Conservation (phyloP, 768 basidiomycete genomes). For the Boletus reticulatus region DNA sequence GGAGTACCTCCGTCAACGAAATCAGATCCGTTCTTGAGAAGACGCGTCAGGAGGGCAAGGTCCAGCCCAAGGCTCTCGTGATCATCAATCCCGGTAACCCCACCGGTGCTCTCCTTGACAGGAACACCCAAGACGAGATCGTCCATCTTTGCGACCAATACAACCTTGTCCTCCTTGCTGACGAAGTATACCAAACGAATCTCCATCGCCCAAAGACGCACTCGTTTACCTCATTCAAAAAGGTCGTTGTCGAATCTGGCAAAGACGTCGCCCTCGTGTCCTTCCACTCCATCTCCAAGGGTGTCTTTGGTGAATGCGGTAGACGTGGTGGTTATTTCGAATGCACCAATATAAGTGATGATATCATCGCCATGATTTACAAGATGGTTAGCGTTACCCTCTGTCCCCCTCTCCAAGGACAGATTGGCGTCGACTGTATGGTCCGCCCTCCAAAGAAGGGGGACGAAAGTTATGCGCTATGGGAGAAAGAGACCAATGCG, state of each 20-base stretch:
- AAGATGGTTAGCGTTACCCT: conserved; percentile 93
- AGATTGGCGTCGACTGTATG: conserved; percentile 92
- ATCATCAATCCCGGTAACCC: conserved; percentile 99
- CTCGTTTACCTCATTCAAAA: conserved; percentile 93
- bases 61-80: conserved; percentile 79
- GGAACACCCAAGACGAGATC: conserved; percentile 67
- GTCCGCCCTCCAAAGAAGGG: conserved; percentile 85
- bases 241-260: conserved; percentile 69
- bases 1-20: conserved; percentile 74
- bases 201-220: conserved; percentile 66
- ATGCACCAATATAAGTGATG: conserved; percentile 73
- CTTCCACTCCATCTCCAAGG: conserved; percentile 98
- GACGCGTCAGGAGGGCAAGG: conserved; percentile 55
- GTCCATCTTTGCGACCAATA: conserved; percentile 85
- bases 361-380: conserved; percentile 85
- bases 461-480: conserved; percentile 71
- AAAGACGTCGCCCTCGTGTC: conserved; percentile 74
- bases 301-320: conserved; percentile 94
- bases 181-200: conserved; percentile 98
- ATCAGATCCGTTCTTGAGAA: conserved; percentile 67
- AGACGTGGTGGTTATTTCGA: conserved; percentile 98
- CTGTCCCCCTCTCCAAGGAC: conserved; percentile 87
- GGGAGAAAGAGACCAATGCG: conserved; percentile 78
- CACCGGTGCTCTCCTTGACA: conserved; percentile 81
- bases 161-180: conserved; percentile 85